These are phyloP conservation scores for Phaeosphaeria sp. DNA, from an alignment of 2,329 filamentous ascomycete genomes.

Conservation along the genomic window DNA sequence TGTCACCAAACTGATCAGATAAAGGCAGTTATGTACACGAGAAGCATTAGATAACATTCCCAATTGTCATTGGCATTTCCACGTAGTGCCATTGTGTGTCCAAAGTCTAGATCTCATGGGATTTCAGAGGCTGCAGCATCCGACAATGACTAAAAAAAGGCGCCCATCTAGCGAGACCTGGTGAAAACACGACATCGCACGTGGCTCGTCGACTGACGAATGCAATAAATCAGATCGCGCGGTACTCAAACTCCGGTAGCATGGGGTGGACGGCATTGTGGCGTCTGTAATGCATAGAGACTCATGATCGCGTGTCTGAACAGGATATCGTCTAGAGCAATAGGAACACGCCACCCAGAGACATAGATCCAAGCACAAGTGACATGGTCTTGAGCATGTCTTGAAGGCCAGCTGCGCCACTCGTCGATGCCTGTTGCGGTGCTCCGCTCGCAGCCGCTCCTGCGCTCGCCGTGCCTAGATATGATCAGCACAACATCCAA, in stretches of 20 bases:
- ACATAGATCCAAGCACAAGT: slow-evolving; percentile 20
- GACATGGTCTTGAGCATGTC: slow-evolving; percentile 19
- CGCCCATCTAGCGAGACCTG: background rate
- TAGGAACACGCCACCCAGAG: slow-evolving; percentile 21
- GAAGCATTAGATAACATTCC: too few species aligned
- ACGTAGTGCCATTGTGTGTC: too few species aligned
- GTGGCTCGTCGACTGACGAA: background rate
- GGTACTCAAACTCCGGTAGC: background rate
- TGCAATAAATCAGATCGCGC: background rate
- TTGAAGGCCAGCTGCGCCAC: slow-evolving; percentile 8
- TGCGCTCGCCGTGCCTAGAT: slow-evolving; percentile 5
- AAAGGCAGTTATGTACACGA: too few species aligned
- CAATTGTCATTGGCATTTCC: too few species aligned
- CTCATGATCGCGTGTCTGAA: background rate
- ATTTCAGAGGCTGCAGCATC: background rate
- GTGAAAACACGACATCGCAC: background rate
- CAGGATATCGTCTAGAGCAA: slow-evolving; percentile 17
- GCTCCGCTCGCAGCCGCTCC: background rate
- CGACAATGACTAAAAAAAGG: background rate
- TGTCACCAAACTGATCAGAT: too few species aligned
- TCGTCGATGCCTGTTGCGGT: slow-evolving; percentile 3
- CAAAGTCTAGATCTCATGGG: too few species aligned
- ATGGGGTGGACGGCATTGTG: background rate
- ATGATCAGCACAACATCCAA: background rate
- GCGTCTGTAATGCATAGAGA: background rate